Evolutionary conservation across 2,329 filamentous ascomycete genomes (phyloP).

Genomic region (Cryoendolithus antarcticus): DNA sequence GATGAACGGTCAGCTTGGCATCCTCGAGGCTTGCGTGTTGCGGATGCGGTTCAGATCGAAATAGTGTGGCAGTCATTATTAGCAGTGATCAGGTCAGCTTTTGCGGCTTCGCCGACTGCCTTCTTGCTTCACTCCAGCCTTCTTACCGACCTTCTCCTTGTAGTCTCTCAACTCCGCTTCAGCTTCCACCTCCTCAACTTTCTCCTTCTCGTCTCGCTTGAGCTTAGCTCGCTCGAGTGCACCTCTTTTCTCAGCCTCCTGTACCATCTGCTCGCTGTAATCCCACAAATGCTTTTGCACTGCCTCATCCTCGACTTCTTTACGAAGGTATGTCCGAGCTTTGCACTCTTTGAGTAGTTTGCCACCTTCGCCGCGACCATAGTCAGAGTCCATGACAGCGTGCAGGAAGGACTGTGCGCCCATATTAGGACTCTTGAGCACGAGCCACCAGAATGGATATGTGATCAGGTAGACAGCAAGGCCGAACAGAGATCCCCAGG

Average conservation of each 20-base stretch:
- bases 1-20: too few relatives aligned
- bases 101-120: slow-evolving; percentile 14
- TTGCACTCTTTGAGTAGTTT: slow-evolving; percentile 81
- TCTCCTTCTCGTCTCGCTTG: slow-evolving; percentile 39
- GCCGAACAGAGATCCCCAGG: slow-evolving; percentile 70
- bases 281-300: slow-evolving; percentile 82
- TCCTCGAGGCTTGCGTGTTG: too few relatives aligned
- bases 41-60: too few relatives aligned
- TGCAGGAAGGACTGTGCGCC: slow-evolving; percentile 79
- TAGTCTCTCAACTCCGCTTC: slow-evolving; percentile 20
- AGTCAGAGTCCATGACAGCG: slow-evolving; percentile 68
- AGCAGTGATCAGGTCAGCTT: too few relatives aligned
- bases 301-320: slow-evolving; percentile 63
- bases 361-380: slow-evolving; percentile 53
- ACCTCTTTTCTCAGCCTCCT: slow-evolving; percentile 66
- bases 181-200: slow-evolving; percentile 24
- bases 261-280: slow-evolving; percentile 72
- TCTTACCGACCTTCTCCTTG: slow-evolving; percentile 23
- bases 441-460: slow-evolving; percentile 74
- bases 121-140: slow-evolving; percentile 17
- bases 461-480: slow-evolving; percentile 62
- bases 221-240: slow-evolving; percentile 48
- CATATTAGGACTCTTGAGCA: slow-evolving; percentile 72
- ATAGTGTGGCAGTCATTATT: too few relatives aligned
- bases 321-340: slow-evolving; percentile 57